Conservation (phyloP, 306 rosid genomes). For the Castanea sativa region DNA sequence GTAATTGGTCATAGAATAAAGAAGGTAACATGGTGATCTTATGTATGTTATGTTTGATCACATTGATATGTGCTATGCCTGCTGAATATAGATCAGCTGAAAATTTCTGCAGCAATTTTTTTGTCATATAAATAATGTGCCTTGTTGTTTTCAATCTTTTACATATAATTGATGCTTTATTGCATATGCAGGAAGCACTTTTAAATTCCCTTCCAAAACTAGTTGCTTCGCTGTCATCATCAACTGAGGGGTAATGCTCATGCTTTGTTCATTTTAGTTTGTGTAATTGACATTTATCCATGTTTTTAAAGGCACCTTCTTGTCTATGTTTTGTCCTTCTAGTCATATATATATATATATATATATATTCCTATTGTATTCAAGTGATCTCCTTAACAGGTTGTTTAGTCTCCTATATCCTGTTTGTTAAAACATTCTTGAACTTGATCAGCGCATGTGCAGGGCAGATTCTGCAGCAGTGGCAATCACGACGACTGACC, state of each 20-base stretch:
- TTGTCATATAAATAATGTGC: not conserved
- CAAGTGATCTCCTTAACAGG: not conserved
- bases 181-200: constrained; percentile 68
- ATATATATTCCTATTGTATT: constrained; percentile 2
- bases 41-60: constrained; percentile 8
- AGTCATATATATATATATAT: not conserved
- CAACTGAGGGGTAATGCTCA: constrained; percentile 59
- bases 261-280: not conserved
- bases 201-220: constrained; percentile 70
- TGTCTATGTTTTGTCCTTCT: not conserved
- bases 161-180: constrained; percentile 11
- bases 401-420: not conserved
- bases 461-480: constrained; percentile 95
- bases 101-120: constrained; percentile 6
- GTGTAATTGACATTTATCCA: constrained; percentile 1
- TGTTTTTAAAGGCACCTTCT: constrained; percentile 3
- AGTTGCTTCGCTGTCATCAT: constrained; percentile 61
- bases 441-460: constrained; percentile 44
- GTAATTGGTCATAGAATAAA: constrained; percentile 91
- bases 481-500: constrained; percentile 95
- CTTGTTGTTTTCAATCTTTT: constrained; percentile 6
- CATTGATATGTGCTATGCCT: constrained; percentile 8
- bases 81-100: constrained; percentile 5
- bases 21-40: constrained; percentile 49
- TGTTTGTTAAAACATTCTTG: not conserved